A percentile compares a stretch with the other conserved stretches of the same genome.
phyloP scores from a whole-genome alignment of 352 stramenopile species.

The Globisporangium recalcitrans region DNA sequence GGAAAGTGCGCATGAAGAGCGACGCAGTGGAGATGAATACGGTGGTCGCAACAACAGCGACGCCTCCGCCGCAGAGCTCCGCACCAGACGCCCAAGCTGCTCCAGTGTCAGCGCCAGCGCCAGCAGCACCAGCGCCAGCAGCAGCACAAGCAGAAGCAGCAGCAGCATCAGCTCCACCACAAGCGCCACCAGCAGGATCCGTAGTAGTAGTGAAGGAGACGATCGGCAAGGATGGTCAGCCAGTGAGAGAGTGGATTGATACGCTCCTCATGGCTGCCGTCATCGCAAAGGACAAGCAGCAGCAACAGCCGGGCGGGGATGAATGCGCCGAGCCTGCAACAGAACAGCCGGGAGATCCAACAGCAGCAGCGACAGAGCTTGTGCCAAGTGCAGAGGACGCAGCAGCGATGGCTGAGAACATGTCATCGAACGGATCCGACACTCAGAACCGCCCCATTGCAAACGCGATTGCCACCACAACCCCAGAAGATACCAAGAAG shows the following conservation, averaged over 20 bases:
- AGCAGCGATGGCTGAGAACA: constrained; percentile 9
- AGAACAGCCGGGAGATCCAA: constrained; percentile 6
- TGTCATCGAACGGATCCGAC: constrained; percentile 8
- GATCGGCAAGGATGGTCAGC: constrained; percentile 21
- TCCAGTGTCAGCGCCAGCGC: background rate
- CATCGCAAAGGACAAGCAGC: constrained; percentile 62
- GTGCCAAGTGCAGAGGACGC: background rate
- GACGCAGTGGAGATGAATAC: constrained; percentile 9
- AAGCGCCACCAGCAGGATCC: too few relatives aligned
- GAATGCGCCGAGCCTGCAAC: constrained; percentile 4
- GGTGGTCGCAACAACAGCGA: background rate
- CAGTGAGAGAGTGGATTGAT: constrained; percentile 73
- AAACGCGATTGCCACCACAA: constrained; percentile 1
- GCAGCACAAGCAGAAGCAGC: constrained; percentile 1
- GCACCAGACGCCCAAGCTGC: background rate
- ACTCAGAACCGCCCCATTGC: constrained; percentile 6
- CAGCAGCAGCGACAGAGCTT: background rate
- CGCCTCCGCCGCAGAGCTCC: background rate
- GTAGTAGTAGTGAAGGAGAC: constrained; percentile 7
- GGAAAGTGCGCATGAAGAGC: constrained; percentile 8
- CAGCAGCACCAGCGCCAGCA: background rate
- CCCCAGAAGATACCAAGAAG: background rate
- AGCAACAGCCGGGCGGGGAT: constrained; percentile 8
- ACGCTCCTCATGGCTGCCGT: constrained; percentile 70
- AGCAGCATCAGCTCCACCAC: constrained; percentile 3